These are phyloP conservation scores for Asterionellopsis glacialis DNA, from an alignment of 108 stramenopile genomes.

Conservation along the genomic window DNA sequence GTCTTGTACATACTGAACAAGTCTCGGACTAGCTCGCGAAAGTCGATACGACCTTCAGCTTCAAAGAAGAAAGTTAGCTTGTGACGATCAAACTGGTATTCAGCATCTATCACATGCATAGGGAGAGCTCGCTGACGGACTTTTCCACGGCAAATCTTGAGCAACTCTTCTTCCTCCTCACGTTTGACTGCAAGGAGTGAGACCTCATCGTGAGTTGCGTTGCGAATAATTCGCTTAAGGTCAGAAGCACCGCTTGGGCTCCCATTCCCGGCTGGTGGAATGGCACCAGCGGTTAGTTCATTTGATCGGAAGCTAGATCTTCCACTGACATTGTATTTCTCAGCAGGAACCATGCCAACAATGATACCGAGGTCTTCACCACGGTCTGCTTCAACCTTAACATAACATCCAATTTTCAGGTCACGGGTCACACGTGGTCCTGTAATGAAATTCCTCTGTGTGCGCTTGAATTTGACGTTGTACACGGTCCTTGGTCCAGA, in stretches of 20 bases:
- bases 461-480: constrained; percentile 92
- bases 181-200: constrained; percentile 73
- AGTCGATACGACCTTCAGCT: constrained; percentile 93
- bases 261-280: constrained; percentile 12
- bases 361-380: constrained; percentile 97
- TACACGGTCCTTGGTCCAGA: constrained; percentile 68
- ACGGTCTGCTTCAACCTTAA: constrained; percentile 97
- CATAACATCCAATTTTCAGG: constrained; percentile 89
- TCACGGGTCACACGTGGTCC: constrained; percentile 59
- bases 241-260: constrained; percentile 31
- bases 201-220: constrained; percentile 88
- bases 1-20: constrained; percentile 98
- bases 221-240: constrained; percentile 78
- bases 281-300: constrained; percentile 19
- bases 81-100: constrained; percentile 97
- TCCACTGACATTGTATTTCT: constrained; percentile 40
- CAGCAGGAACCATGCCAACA: constrained; percentile 55
- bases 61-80: constrained; percentile 98
- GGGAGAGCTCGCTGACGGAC: constrained; percentile 81
- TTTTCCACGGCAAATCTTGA: constrained; percentile 91
- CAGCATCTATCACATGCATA: constrained; percentile 95
- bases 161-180: constrained; percentile 88
- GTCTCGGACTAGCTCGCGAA: constrained; percentile 96
- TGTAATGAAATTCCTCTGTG: constrained; percentile 78
- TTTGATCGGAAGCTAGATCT: constrained; percentile 25